Conservation (phyloP, 768 basidiomycete species). For the Suillus americanus region DNA sequence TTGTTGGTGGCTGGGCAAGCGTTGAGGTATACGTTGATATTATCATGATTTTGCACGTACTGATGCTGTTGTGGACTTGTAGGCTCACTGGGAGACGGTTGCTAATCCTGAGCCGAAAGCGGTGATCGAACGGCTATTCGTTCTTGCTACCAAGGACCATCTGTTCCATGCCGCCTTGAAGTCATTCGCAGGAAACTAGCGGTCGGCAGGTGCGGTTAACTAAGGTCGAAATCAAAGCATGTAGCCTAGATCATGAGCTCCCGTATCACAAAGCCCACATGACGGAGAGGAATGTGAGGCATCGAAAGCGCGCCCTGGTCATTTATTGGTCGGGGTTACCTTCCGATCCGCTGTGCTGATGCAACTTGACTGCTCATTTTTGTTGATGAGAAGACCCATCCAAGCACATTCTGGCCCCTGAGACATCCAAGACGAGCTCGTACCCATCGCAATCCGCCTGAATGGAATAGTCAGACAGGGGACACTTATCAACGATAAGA, state of each 20-base stretch:
- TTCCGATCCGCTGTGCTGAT: neutral
- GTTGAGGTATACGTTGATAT: conserved; percentile 21
- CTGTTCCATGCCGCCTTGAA: conserved; percentile 13
- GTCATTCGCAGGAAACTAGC: neutral
- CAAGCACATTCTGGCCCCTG: neutral
- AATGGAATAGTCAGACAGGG: neutral
- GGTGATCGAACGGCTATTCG: conserved; percentile 10
- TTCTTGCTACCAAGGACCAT: conserved; percentile 18
- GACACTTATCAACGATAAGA: neutral
- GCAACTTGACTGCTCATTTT: neutral
- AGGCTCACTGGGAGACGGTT: conserved; percentile 18
- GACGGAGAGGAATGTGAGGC: neutral
- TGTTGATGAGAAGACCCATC: neutral
- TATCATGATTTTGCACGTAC: neutral
- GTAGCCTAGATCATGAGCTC: neutral
- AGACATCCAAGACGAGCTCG: neutral
- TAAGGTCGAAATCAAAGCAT: neutral
- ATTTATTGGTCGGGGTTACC: neutral
- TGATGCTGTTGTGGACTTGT: neutral
- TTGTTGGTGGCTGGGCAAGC: conserved; percentile 21
- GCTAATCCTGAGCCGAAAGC: conserved; percentile 8
- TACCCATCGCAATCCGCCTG: neutral
- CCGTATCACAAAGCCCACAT: too few relatives aligned
- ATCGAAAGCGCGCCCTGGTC: neutral
- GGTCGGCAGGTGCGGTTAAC: too few relatives aligned